phyloP scores from a whole-genome alignment of 306 rosid genomes.

The Cucumis cinereus region DNA sequence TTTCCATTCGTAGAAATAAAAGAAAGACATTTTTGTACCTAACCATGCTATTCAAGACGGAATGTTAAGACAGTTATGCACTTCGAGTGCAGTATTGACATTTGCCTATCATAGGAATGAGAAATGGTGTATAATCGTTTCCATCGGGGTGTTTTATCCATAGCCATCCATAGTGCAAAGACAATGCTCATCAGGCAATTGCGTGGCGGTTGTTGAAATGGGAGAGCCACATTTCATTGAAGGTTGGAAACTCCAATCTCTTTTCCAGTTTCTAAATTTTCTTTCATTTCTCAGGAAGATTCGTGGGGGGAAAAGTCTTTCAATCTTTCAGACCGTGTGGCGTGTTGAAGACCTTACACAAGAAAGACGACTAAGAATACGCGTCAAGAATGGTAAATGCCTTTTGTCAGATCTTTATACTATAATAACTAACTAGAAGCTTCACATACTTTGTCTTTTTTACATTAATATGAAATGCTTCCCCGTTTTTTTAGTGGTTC shows the following conservation, averaged over 20 bases:
- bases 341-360: not conserved
- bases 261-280: not conserved
- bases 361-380: not conserved
- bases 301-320: not conserved
- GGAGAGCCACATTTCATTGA: not conserved
- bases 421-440: not conserved
- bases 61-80: not conserved
- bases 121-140: not conserved
- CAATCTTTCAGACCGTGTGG: not conserved
- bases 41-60: not conserved
- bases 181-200: not conserved
- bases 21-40: not conserved
- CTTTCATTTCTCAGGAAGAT: not conserved
- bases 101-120: not conserved
- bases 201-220: not conserved
- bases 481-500: not conserved
- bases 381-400: conserved; percentile 3
- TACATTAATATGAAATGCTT: not conserved
- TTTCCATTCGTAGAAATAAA: not conserved
- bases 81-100: not conserved
- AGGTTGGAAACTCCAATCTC: not conserved
- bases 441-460: not conserved
- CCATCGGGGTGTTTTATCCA: not conserved
- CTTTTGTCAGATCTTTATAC: not conserved
- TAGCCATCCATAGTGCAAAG: not conserved